These are phyloP conservation scores for Zoysia japonica DNA, from an alignment of 176 grass and related monocot species.

Conservation along the genomic window DNA sequence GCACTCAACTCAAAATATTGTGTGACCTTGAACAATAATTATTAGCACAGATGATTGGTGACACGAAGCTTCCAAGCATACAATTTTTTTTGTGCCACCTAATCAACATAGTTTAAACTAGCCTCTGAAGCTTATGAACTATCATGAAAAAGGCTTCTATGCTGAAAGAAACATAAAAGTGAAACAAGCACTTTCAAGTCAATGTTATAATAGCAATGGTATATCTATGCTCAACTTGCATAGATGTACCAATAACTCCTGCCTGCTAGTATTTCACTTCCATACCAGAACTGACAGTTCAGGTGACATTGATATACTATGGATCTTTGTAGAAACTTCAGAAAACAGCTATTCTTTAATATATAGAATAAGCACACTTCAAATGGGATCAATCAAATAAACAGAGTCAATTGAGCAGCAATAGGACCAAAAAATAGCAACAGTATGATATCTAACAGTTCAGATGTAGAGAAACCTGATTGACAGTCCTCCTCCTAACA, in stretches of 20 bases:
- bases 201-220: background rate
- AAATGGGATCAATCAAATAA: conserved; percentile 7
- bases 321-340: background rate
- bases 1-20: too few species aligned
- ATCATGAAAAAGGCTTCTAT: conserved; percentile 8
- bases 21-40: background rate
- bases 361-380: conserved; percentile 17
- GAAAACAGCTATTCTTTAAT: background rate
- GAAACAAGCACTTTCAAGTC: background rate
- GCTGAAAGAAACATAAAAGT: background rate
- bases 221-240: background rate
- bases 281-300: background rate
- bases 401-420: conserved; percentile 2
- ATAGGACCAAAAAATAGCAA: conserved; percentile 26
- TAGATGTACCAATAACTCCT: background rate
- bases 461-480: conserved; percentile 53
- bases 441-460: background rate
- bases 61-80: background rate
- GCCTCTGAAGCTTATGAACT: background rate
- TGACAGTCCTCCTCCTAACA: conserved; percentile 57
- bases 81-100: background rate
- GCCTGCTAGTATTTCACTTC: background rate
- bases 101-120: background rate
- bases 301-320: background rate
- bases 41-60: background rate